A percentile compares a stretch with the other conserved stretches of the same genome.
Conservation (phyloP, 2,329 filamentous ascomycete species). For the Colletotrichum sp. region DNA sequence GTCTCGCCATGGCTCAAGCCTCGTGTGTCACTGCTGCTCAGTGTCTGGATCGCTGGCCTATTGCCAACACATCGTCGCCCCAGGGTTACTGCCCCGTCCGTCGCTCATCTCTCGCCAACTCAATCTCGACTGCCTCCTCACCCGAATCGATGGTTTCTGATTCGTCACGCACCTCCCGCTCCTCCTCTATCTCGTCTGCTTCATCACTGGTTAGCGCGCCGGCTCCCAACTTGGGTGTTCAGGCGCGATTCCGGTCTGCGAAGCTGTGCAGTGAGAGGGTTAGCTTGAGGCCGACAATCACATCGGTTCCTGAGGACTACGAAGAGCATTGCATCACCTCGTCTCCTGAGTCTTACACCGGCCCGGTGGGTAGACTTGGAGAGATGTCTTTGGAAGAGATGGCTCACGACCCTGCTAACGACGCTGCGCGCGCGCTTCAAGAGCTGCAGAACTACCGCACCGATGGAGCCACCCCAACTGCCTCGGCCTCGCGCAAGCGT, state of each 20-base stretch:
- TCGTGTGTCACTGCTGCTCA: slow-evolving; percentile 51
- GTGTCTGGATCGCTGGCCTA: slow-evolving; percentile 58
- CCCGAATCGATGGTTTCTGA: slow-evolving; percentile 73
- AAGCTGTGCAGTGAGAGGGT: slow-evolving; percentile 64
- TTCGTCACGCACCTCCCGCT: slow-evolving; percentile 64
- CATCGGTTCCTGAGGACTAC: slow-evolving; percentile 63
- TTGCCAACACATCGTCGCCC: slow-evolving; percentile 55
- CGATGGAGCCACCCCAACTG: slow-evolving; percentile 40
- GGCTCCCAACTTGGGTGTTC: slow-evolving; percentile 61
- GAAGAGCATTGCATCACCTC: slow-evolving; percentile 55
- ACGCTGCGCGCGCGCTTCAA: slow-evolving; percentile 64
- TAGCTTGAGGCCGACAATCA: slow-evolving; percentile 56
- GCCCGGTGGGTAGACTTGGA: slow-evolving; percentile 55
- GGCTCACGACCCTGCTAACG: slow-evolving; percentile 48
- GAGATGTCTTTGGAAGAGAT: slow-evolving; percentile 51
- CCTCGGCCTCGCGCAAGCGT: slow-evolving; percentile 54
- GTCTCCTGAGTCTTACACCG: slow-evolving; percentile 63
- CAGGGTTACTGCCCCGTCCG: slow-evolving; percentile 54
- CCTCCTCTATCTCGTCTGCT: slow-evolving; percentile 68
- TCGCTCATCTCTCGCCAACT: slow-evolving; percentile 68
- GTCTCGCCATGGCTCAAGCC: slow-evolving; percentile 63
- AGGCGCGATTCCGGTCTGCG: slow-evolving; percentile 68
- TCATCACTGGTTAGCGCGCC: slow-evolving; percentile 67
- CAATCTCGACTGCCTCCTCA: slow-evolving; percentile 67
- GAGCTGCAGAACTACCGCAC: slow-evolving; percentile 62